Evolutionary conservation across 176 grass and related monocot species (phyloP).

Genomic region (Bolboschoenus planiculmis): DNA sequence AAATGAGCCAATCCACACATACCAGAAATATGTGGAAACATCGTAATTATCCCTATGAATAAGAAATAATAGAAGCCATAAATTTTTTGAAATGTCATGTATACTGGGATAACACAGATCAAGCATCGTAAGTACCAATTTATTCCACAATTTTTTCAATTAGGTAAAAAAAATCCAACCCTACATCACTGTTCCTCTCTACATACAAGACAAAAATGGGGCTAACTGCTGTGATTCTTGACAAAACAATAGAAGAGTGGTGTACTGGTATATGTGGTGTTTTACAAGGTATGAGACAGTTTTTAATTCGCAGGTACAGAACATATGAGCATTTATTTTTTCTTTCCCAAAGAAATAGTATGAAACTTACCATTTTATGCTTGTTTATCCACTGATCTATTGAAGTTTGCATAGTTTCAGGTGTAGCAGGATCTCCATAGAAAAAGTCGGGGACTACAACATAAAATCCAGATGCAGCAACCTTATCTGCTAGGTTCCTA

Average conservation of each 20-base stretch:
- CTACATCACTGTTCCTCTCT: neutral
- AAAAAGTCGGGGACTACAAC: conserved; percentile 31
- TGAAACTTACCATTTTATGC: conserved; percentile 14
- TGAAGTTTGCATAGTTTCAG: conserved; percentile 3
- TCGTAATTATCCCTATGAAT: neutral
- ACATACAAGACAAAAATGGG: neutral
- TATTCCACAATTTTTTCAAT: neutral
- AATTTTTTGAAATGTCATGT: neutral
- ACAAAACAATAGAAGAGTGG: neutral
- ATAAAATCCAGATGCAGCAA: conserved; percentile 26
- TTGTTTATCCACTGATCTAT: neutral
- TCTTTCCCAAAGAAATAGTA: neutral
- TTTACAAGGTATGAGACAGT: neutral
- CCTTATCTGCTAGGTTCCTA: conserved; percentile 33
- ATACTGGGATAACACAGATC: neutral
- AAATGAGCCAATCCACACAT: neutral
- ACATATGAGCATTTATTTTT: neutral
- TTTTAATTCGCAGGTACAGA: neutral
- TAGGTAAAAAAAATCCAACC: neutral
- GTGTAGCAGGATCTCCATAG: conserved; percentile 24
- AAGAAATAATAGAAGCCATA: neutral
- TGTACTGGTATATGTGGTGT: neutral
- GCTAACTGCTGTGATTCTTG: neutral
- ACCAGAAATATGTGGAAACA: neutral
- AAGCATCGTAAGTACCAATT: neutral